Evolutionary conservation across 2,329 filamentous ascomycete genomes (phyloP).

Genomic region (Calycina herbarum): DNA sequence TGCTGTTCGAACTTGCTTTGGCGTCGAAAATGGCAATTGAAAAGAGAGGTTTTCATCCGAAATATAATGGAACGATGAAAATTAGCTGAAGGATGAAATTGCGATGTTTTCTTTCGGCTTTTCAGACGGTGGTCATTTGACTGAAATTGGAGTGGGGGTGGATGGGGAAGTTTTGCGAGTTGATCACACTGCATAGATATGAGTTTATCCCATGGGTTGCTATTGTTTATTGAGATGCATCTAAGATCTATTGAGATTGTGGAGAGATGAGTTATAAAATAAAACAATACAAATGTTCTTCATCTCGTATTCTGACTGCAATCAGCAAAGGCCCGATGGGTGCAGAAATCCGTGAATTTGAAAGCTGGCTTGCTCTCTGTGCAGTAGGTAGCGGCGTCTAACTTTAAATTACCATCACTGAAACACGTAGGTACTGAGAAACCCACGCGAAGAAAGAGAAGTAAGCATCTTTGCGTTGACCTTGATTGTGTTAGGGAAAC

Average conservation of each 20-base stretch:
- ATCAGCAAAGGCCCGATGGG: too few relatives aligned
- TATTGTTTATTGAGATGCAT: background rate
- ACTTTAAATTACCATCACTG: too few relatives aligned
- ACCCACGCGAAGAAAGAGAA: too few relatives aligned
- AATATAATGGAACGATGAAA: background rate
- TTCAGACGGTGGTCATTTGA: background rate
- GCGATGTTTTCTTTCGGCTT: background rate
- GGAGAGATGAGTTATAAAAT: background rate
- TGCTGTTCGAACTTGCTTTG: constrained; percentile 65
- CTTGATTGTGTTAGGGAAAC: too few relatives aligned
- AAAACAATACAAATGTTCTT: too few relatives aligned
- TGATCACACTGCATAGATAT: background rate
- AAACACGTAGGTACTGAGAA: too few relatives aligned
- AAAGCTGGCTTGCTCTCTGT: too few relatives aligned
- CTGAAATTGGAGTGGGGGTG: background rate
- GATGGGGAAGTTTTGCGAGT: background rate
- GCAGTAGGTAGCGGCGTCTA: too few relatives aligned
- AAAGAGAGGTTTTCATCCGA: background rate
- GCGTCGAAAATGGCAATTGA: background rate
- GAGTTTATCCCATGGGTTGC: background rate
- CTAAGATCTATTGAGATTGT: background rate
- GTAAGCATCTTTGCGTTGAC: too few relatives aligned
- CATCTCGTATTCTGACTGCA: too few relatives aligned
- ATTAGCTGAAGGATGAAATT: background rate
- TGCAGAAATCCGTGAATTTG: too few relatives aligned